These are phyloP conservation scores for Dioscorea cayenensis DNA, from an alignment of 116 monocot genomes.

Conservation along the genomic window DNA sequence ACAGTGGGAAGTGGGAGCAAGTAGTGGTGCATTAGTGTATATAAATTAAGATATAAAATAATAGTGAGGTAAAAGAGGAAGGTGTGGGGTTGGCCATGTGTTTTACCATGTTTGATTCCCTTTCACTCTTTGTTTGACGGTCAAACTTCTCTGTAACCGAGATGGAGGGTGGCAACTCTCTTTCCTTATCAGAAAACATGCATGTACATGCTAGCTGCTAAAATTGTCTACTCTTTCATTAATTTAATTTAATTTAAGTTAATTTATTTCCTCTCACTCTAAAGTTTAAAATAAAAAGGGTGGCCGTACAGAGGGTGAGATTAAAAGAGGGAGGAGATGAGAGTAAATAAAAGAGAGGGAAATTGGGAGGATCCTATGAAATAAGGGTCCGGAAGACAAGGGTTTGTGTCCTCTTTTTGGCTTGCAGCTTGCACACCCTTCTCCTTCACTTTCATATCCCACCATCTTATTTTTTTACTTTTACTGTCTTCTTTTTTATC, in stretches of 20 bases:
- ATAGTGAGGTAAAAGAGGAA: neutral
- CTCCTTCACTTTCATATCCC: neutral
- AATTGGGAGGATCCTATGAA: conserved; percentile 13
- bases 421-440: conserved; percentile 38
- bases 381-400: conserved; percentile 61
- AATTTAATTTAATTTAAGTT: too few relatives aligned
- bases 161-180: conserved; percentile 6
- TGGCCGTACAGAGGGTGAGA: neutral
- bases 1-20: too few relatives aligned
- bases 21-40: neutral
- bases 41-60: conserved; percentile 1
- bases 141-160: conserved; percentile 62
- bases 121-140: conserved; percentile 37
- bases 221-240: too few relatives aligned
- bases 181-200: neutral
- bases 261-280: too few relatives aligned
- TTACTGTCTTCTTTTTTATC: too few relatives aligned
- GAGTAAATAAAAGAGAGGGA: neutral
- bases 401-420: conserved; percentile 67
- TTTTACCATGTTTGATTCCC: conserved; percentile 67
- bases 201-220: too few relatives aligned
- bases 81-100: conserved; percentile 35
- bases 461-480: neutral
- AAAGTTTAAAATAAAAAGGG: neutral
- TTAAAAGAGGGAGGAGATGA: neutral